Conservation (phyloP, 2,329 filamentous ascomycete species). For the Amauroascus niger region DNA sequence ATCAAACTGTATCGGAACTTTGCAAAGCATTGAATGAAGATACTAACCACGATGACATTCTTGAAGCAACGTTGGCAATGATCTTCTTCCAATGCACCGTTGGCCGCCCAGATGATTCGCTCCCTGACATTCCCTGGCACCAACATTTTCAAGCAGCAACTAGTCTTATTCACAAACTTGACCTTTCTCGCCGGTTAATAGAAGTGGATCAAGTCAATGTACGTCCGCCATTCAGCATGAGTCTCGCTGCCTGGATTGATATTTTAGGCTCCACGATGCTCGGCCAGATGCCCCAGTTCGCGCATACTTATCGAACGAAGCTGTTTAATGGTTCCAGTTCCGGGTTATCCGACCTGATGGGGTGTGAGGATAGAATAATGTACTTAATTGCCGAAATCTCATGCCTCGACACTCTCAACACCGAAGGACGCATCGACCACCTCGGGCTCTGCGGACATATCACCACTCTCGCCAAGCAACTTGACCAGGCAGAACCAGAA, state of each 20-base stretch:
- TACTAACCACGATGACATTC: conserved; percentile 71
- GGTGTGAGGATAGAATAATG: conserved; percentile 94
- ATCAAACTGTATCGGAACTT: conserved; percentile 70
- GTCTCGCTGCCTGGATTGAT: conserved; percentile 79
- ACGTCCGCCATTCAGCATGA: conserved; percentile 88
- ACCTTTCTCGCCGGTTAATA: conserved; percentile 60
- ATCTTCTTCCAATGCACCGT: conserved; percentile 93
- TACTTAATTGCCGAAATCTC: conserved; percentile 96
- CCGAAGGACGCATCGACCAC: conserved; percentile 66
- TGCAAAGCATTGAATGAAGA: conserved; percentile 71
- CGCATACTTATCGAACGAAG: conserved; percentile 92
- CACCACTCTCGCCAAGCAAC: conserved; percentile 73
- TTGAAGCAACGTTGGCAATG: conserved; percentile 84
- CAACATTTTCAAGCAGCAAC: conserved; percentile 91
- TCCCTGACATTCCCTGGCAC: conserved; percentile 92
- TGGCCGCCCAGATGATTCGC: conserved; percentile 69
- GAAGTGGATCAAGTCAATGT: conserved; percentile 49
- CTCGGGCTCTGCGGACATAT: conserved; percentile 83
- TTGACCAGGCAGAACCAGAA: conserved; percentile 67
- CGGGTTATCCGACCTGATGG: conserved; percentile 87
- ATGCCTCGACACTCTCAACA: conserved; percentile 82
- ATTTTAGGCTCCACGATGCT: conserved; percentile 91
- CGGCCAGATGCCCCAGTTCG: conserved; percentile 74
- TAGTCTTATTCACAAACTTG: conserved; percentile 73
- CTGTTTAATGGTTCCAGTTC: conserved; percentile 58